Base-by-base conservation (phyloP, 495 filamentous ascomycete genomes). In the Trypethelium eluteriae region DNA sequence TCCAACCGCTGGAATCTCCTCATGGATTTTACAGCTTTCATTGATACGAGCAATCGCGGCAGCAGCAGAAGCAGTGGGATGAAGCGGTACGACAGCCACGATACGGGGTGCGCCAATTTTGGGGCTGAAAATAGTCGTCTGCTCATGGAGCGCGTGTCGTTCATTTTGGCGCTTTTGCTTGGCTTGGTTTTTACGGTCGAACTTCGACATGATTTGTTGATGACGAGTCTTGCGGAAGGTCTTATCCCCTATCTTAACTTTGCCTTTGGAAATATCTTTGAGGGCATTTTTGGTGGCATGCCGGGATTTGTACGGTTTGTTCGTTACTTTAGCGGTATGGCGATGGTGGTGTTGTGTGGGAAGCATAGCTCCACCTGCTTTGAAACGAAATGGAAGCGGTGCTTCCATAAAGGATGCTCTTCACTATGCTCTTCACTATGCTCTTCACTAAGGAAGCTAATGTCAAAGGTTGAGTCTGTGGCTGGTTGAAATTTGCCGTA, bases 201-300 rank as follows among this genome's bases (percentile, higher is more conserved):
- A 80, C 78, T 96, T 98, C 44, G 93, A 96, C 90, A 96, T 95
- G 75, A 96, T 83, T 79, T 96, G 91, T 74, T 98, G 95, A 76
- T 97, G 91, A 67, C 89, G 89, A 50, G 93, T 96, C 77, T 90
- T 95, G 67, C 93, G 87, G 68, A 79, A 80, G 46, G 86, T 84
- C 74, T 78, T 88, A 75, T 77, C 72, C 66, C 70, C 69, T 64
- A 71, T 72, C 74, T 88, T 85, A 50, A 89, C 77, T 75, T 89
- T 90, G 71, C 88, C 94, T 80, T 96, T 97, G 11, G 85, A 83
- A 67, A 85, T 79, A 44, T 96, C 87, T 70, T 92, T 91, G 67
- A 97, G 74, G 36, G 89, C 82, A 65, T 89, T 85, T 76, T 98
- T 98, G 56, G 91, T 93, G 5, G 93, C 84, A 80, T 96, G 90